Evolutionary conservation across 768 basidiomycete species (phyloP), one percentile per base, ranked within the genome.

Genomic region (Hericium rajendrae): DNA sequence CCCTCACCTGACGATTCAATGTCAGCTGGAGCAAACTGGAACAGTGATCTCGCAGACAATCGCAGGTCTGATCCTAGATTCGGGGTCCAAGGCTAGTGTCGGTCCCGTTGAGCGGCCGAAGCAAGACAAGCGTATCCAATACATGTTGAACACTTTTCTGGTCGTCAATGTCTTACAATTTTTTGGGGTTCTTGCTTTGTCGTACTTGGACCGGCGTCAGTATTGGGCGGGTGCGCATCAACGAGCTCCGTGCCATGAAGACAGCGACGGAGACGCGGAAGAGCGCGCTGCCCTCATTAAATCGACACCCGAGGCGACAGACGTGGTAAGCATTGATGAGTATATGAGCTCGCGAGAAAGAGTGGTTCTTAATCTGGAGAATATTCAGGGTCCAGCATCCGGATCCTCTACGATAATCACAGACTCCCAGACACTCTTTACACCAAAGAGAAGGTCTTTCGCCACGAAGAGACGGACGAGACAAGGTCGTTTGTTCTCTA

Each of bases 11-110:
- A 26, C 12, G 13, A n/a, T 32, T 49, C 60, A 20, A 59, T 20
- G n/a, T 46, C 57, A 89, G 87, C 72, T 91, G 57, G 88, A 91
- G 66, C 83, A 87, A 68, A 81, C 83, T 2, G 87, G 87, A 1
- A 80, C 84, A 3, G 86, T 84, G 0, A 78, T 88, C 55, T 81
- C 84, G 57, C 85, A 89, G 62, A 88, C 86, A 0, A 64, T 89
- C 11, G 78, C 86, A n/a, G 88, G 88, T 48, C 72, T 88, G 32
- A 70, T 79, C 22, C 75, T 91, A 12, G 88, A 91, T 66, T 71
- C 63, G 54, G 72, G 70, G 51, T n/a, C 20, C 43, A 46, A 20
- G 43, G 20, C n/a, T 5, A n/a, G 8, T 16, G 16, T 13, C 16
- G 43, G 20, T n/a, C 9, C 16, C 16, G n/a, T 40, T 24, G 15